Evolutionary conservation across 2,329 filamentous ascomycete species (phyloP), one percentile per base, ranked within the genome.

Genomic region (Trichoderma koningii): DNA sequence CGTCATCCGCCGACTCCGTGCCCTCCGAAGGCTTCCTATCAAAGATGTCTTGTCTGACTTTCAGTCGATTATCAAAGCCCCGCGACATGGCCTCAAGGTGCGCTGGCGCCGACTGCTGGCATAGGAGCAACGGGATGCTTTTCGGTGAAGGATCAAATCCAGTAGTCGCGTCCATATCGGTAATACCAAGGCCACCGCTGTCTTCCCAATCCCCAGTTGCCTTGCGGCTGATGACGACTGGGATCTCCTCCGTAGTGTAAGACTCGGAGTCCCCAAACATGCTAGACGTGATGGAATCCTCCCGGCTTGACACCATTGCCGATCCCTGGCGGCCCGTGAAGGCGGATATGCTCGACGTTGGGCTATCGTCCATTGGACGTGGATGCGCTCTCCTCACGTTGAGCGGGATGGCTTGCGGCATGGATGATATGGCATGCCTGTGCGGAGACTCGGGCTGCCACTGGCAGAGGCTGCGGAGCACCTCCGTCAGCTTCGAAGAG

Each of bases 1-100:
- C 94, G 70, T 97, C 94, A 71, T 97, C 94, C 5, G 93, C 93
- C 34, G 92, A 96, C 72, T 97, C 94, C 63, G 81, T 85, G 42
- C 90, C 88, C 70, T 96, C 92, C 44, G 87, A 79, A 17, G 86
- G 85, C 51, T 87, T 85, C 70, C 87, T 91, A 72, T 96, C 91
- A 41, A 92, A 77, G 7, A 87, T 88, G 69, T 93, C 90, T 38
- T 89, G 87, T 75, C 91, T 94, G 3, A 87, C 86, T 68, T 86
- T 87, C 26, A 93, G 85, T 68, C 89, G 88, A n/a, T 42, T 62
- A 72, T 96, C 92, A 1, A 87, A 81, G 4, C 90, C 91, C 28
- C 88, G 87, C 67, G 80, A 77, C 14, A 80, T 76, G 38, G 80
- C 77, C 68, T 87, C 83, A 70, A 89, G 81, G 59, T 85, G 81